phyloP scores from a whole-genome alignment of 768 basidiomycete species.

The Tulasnella sp. region DNA sequence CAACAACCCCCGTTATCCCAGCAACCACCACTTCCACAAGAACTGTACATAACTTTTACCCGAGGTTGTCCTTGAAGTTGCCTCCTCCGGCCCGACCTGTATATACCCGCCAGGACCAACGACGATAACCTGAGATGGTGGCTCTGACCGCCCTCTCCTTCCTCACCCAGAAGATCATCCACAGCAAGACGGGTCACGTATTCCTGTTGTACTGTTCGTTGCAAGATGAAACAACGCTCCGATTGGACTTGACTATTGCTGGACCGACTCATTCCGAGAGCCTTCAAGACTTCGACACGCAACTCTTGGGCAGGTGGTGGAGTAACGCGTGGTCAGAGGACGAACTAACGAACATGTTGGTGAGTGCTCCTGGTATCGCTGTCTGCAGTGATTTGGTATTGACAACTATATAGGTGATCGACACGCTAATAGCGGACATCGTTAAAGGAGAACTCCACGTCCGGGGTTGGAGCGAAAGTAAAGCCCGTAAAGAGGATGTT shows the following conservation, averaged over 20 bases:
- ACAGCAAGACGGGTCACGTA: slow-evolving; percentile 13
- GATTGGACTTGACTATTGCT: slow-evolving; percentile 8
- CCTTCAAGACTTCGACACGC: neutral
- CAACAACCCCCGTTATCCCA: neutral
- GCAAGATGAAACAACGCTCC: neutral
- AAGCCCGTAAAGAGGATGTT: neutral
- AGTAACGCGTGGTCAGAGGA: neutral
- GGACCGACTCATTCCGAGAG: neutral
- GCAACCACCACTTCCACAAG: neutral
- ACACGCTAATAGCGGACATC: neutral
- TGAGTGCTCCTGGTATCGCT: neutral
- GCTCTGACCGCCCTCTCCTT: neutral
- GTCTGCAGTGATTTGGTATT: neutral
- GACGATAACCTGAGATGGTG: neutral
- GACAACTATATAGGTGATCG: neutral
- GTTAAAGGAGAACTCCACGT: slow-evolving; percentile 11
- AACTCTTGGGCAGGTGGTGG: slow-evolving; percentile 13
- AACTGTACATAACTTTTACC: neutral
- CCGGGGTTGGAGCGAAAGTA: slow-evolving; percentile 6
- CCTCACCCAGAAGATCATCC: slow-evolving; percentile 18
- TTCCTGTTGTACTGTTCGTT: slow-evolving; percentile 8
- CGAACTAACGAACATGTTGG: slow-evolving; percentile 1
- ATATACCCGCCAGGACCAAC: neutral
- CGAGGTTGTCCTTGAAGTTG: neutral
- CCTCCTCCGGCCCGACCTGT: neutral